Evolutionary conservation across 148 eudicot species (phyloP).

Genomic region (Camellia japonica): DNA sequence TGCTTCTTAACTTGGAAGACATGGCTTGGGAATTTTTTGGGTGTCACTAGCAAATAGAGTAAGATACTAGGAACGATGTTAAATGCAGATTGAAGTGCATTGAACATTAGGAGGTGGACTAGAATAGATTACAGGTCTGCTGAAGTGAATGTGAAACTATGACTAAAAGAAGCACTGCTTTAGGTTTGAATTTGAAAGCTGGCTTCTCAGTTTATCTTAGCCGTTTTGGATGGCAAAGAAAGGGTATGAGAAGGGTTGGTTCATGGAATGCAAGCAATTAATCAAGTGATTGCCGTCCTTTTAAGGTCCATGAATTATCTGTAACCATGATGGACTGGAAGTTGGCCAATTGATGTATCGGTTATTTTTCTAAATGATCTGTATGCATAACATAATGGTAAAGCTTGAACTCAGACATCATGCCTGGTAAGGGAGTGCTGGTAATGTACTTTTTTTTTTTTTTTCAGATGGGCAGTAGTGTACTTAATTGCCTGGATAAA

Average conservation of each 20-base stretch:
- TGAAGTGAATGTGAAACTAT: background rate
- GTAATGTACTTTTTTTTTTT: too few species aligned
- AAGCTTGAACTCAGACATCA: too few species aligned
- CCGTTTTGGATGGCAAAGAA: background rate
- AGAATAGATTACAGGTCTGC: background rate
- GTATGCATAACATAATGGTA: too few species aligned
- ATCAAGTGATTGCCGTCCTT: background rate
- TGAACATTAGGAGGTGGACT: background rate
- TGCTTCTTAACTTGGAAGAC: background rate
- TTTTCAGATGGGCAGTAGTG: too few species aligned
- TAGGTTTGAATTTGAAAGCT: background rate
- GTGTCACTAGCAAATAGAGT: background rate
- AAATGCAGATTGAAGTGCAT: background rate
- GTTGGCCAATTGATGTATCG: background rate
- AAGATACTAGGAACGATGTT: background rate
- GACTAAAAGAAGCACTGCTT: background rate
- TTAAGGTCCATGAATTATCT: background rate
- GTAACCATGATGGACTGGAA: background rate
- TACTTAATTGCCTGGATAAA: too few species aligned
- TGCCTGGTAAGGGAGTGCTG: too few species aligned
- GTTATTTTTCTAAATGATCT: too few species aligned
- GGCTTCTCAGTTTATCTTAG: background rate
- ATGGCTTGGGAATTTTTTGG: background rate
- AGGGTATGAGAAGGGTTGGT: background rate
- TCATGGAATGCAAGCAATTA: background rate